Base-by-base conservation (phyloP, 164 flowering plant species). In the Berberis thunbergii region DNA sequence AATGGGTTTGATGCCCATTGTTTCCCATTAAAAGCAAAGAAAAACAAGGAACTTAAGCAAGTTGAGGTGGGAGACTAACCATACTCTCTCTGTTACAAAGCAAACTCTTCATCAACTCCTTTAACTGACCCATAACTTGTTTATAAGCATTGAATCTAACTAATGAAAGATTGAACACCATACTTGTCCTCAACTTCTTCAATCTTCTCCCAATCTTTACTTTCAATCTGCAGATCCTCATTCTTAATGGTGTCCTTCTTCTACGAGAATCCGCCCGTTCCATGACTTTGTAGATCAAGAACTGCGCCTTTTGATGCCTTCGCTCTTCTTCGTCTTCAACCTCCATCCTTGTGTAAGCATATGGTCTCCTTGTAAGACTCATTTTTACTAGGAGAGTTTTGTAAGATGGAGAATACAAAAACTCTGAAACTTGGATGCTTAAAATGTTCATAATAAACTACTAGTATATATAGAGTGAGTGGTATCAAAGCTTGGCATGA, bases 321-420 rank as follows among this genome's bases (percentile, higher is more conserved):
- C 43, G 43, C 69, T 87, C 97, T 61, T 87, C 91, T 38, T 84
- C 83, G 79, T 89, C 97, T 67, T 84, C 87, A 12, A 41, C 65
- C 12, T 81, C 86, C 68, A 89, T 46, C 70, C 69, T 89, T 42
- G 83, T 57, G 75, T 89, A 89, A 3, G 61, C 72, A 72, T 59
- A 61, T 13, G 73, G 69, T 42, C 68, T 71, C 70, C 65, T 73
- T 40, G 72, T 42, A 48, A 72, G 45, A 62, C 65, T 48, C 84
- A 80, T 81, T 69, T 67, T 57, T 52, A 8, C 4, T 4, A 12
- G 11, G n/a, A 7, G 1, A 52, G 12, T 26, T 62, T 7, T 2
- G 13, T 6, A 50, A 43, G 62, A 26, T 26, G 26, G 26, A 26
- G 26, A 26, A 53, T 64, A 65, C 54, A 44, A 53, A 53, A 2